phyloP scores from a whole-genome alignment of 2,329 filamentous ascomycete genomes.

The Endocalyx cinctus region DNA sequence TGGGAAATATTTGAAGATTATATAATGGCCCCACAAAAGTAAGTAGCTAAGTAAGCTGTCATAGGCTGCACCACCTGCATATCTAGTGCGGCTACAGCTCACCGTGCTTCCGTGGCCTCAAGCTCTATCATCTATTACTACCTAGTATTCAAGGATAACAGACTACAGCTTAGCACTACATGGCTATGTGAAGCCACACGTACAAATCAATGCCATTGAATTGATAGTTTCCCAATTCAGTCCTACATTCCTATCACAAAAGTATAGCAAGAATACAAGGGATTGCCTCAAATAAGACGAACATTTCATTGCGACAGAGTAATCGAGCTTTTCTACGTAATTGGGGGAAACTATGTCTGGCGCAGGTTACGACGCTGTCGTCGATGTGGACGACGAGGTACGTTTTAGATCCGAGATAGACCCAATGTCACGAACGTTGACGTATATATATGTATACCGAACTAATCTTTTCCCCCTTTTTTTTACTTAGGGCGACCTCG shows the following conservation, averaged over 20 bases:
- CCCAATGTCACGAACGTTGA: background rate
- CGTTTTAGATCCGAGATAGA: constrained; percentile 9
- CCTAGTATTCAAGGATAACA: background rate
- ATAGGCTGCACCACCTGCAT: too few species aligned
- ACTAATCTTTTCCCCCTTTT: background rate
- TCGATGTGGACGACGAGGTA: constrained; percentile 96
- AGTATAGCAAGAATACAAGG: too few species aligned
- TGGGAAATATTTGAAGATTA: too few species aligned
- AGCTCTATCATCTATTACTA: constrained; percentile 5
- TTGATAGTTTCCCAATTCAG: too few species aligned
- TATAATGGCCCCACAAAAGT: too few species aligned
- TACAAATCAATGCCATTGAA: too few species aligned
- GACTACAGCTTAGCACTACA: constrained; percentile 2
- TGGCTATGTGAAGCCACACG: too few species aligned
- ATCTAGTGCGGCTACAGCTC: constrained; percentile 20
- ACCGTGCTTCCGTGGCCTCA: constrained; percentile 26
- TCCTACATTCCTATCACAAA: too few species aligned
- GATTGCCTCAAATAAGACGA: too few species aligned
- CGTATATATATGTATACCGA: background rate
- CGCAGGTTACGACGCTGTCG: constrained; percentile 93
- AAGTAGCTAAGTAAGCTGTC: too few species aligned
- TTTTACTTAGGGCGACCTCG: constrained; percentile 98
- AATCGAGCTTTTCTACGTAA: too few species aligned
- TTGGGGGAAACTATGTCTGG: constrained; percentile 68
- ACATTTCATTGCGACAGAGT: too few species aligned